Evolutionary conservation across 257 asterid genomes (phyloP), one percentile per base, ranked within the genome.

Genomic region (Solanum stenotomum): DNA sequence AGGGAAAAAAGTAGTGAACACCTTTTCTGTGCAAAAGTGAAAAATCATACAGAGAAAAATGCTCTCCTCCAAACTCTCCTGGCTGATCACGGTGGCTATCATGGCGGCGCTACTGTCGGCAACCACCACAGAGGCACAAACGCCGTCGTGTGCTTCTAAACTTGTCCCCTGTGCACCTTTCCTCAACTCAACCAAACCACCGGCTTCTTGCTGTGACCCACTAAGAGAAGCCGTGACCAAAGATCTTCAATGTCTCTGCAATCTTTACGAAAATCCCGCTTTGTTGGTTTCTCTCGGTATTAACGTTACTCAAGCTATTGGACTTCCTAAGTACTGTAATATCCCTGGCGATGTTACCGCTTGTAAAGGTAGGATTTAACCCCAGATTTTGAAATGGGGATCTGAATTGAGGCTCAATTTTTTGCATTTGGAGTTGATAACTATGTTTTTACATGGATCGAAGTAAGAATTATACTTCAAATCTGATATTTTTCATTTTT

Each of bases 161-260:
- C 90, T 93, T 87, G 65, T 89, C 8, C 87, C 90, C 6, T 93
- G 95, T 77, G 89, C 35, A 2, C 9, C 27, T 0, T 91, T 84
- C 90, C 59, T 92, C 27, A 92, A 92, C 91, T 82, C 94, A 3
- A 92, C 95, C 3, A 91, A 29, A 0, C 93, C 94, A 20, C 86
- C 94, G 33, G 3, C 72, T 14, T 71, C 46, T 5, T 93, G 96
- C 85, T 93, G 96, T 89, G 34, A 33, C 46, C 89, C 94, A 15
- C 90, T 93, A 33, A 87, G 15, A 78, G 27, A 75, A 10, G 94
- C 91, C 18, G 93, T 93, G 34, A 4, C 88, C 1, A 90, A 89
- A 35, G 91, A 93, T 89, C 92, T 93, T 4, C 49, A n/a, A 4
- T 93, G 96, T 20, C 93, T 93, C 3, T 93, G 96, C 86, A 89